A percentile compares a stretch with the other conserved stretches of the same genome.
phyloP scores from a whole-genome alignment of 352 stramenopile genomes.

The Phytophthora cactorum region DNA sequence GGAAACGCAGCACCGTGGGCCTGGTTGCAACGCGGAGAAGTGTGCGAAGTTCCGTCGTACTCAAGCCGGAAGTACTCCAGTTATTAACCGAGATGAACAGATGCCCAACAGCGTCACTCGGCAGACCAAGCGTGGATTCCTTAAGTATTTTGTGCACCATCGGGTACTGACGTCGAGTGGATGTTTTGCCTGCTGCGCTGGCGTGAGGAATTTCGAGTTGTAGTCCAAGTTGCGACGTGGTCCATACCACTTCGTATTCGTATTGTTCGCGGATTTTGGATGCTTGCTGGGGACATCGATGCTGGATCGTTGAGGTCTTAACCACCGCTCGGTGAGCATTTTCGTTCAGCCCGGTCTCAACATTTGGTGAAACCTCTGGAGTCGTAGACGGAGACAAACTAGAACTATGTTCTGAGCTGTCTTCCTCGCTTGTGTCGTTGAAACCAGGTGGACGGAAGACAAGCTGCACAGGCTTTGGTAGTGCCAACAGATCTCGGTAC shows the following conservation, averaged over 20 bases:
- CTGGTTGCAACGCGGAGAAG: constrained; percentile 42
- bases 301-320: constrained; percentile 10
- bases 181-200: not conserved
- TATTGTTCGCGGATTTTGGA: constrained; percentile 7
- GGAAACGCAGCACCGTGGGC: constrained; percentile 47
- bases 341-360: constrained; percentile 10
- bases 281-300: constrained; percentile 7
- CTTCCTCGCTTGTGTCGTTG: constrained; percentile 20
- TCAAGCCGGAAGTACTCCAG: constrained; percentile 31
- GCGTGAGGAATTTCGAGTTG: constrained; percentile 32
- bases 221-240: constrained; percentile 30
- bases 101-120: constrained; percentile 42
- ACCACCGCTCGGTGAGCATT: constrained; percentile 13
- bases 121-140: constrained; percentile 42
- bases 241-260: constrained; percentile 45
- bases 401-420: constrained; percentile 11
- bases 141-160: constrained; percentile 39
- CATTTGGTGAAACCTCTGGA: not conserved
- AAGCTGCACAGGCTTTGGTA: constrained; percentile 57
- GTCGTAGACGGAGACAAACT: constrained; percentile 1
- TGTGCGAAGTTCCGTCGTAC: constrained; percentile 31
- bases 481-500: constrained; percentile 36
- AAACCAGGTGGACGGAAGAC: constrained; percentile 45
- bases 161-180: constrained; percentile 22
- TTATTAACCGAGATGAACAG: constrained; percentile 49